A percentile compares a stretch with the other conserved stretches of the same genome.
Evolutionary conservation across 202 grass and related monocot species (phyloP).

Genomic region (Zizania palustris): DNA sequence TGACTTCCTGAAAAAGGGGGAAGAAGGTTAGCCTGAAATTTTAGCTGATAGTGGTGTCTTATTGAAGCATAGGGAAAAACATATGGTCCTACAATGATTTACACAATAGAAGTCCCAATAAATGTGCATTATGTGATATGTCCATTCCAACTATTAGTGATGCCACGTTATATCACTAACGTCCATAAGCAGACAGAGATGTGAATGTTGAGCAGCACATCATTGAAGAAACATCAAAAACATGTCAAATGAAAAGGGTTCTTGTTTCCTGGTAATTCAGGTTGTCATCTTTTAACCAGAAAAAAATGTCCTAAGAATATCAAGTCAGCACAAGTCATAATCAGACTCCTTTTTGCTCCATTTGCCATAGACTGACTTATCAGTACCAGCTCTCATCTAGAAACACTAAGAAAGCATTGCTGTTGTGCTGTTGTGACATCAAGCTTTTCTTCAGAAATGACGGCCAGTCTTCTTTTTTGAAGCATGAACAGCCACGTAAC

Average conservation of each 20-base stretch:
- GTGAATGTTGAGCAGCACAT: background rate
- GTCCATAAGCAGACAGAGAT: background rate
- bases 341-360: background rate
- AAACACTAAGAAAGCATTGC: background rate
- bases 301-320: background rate
- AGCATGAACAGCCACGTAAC: too few species aligned
- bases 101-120: background rate
- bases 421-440: background rate
- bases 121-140: background rate
- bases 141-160: background rate
- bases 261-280: too few species aligned
- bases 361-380: background rate
- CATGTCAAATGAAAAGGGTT: background rate
- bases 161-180: background rate
- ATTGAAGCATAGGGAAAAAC: background rate
- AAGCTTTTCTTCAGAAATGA: background rate
- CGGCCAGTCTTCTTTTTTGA: background rate
- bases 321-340: background rate
- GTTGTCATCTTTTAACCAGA: background rate
- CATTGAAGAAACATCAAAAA: background rate
- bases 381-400: background rate
- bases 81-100: background rate
- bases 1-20: slow-evolving; percentile 5
- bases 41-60: background rate
- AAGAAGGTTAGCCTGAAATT: background rate